phyloP scores from a whole-genome alignment of 345 rosid species.

The Salix koriyanagi region DNA sequence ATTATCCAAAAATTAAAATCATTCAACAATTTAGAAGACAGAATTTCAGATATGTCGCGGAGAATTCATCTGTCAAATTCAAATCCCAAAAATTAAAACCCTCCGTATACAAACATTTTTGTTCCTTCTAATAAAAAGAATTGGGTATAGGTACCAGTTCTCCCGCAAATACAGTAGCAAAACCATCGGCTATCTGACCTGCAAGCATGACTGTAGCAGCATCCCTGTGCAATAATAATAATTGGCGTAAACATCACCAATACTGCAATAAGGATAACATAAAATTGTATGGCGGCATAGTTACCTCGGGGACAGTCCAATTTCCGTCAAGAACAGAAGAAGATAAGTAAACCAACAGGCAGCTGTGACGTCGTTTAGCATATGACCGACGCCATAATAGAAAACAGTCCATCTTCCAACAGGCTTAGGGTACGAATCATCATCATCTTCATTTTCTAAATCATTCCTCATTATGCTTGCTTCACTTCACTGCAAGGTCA shows the following conservation, averaged over 20 bases:
- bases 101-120: too few relatives aligned
- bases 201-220: slow-evolving; percentile 90
- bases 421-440: slow-evolving; percentile 45
- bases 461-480: slow-evolving; percentile 22
- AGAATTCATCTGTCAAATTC: not conserved
- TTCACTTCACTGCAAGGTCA: not conserved
- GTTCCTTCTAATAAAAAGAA: too few relatives aligned
- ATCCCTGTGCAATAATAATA: slow-evolving; percentile 39
- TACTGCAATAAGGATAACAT: not conserved
- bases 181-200: slow-evolving; percentile 91
- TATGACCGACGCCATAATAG: slow-evolving; percentile 84
- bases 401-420: slow-evolving; percentile 71
- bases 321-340: slow-evolving; percentile 74
- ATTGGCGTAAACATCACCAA: too few relatives aligned
- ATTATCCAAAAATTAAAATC: slow-evolving; percentile 1
- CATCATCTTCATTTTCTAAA: slow-evolving; percentile 29
- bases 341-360: slow-evolving; percentile 98
- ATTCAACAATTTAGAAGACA: not conserved
- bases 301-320: slow-evolving; percentile 82
- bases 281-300: not conserved
- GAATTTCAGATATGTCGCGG: not conserved
- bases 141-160: slow-evolving; percentile 60
- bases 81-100: not conserved
- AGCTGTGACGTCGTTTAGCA: slow-evolving; percentile 96
- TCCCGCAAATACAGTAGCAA: slow-evolving; percentile 73